Evolutionary conservation across 306 rosid species (phyloP).

Genomic region (Cicer pinnatifidum): DNA sequence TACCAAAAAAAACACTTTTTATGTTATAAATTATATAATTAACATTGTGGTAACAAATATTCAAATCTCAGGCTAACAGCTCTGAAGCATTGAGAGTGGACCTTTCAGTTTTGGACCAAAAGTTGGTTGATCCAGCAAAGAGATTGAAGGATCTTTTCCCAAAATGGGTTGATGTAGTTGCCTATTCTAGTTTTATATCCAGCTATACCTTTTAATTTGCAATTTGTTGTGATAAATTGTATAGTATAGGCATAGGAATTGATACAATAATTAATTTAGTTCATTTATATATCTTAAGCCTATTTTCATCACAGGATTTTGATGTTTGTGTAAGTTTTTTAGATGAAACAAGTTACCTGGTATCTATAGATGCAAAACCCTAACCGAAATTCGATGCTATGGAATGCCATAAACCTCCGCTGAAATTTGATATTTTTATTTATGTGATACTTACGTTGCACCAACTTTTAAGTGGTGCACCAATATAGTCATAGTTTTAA

Average conservation of each 20-base stretch:
- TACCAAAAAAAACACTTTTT: no score
- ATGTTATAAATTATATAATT: no score
- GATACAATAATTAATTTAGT: slow-evolving; percentile 1
- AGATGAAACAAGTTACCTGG: not conserved
- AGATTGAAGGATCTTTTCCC: slow-evolving; percentile 82
- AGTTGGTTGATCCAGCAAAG: slow-evolving; percentile 63
- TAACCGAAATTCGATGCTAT: not conserved
- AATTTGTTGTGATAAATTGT: slow-evolving; percentile 38
- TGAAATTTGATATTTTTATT: not conserved
- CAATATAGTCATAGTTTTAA: not conserved
- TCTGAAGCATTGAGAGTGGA: slow-evolving; percentile 74
- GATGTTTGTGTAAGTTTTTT: slow-evolving; percentile 7
- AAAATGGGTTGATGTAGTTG: slow-evolving; percentile 77
- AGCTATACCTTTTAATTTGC: slow-evolving; percentile 55
- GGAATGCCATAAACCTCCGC: not conserved
- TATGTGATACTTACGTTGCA: not conserved
- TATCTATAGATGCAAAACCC: slow-evolving; percentile 16
- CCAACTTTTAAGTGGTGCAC: not conserved
- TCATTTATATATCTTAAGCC: not conserved
- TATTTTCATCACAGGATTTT: not conserved
- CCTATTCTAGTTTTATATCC: slow-evolving; percentile 80
- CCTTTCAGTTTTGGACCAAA: slow-evolving; percentile 83
- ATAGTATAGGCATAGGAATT: slow-evolving; percentile 40
- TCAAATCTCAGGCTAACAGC: slow-evolving; percentile 63
- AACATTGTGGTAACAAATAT: no score